These are phyloP conservation scores for Ophiostoma ulmi DNA, from an alignment of 2,329 filamentous ascomycete genomes.

Conservation along the genomic window DNA sequence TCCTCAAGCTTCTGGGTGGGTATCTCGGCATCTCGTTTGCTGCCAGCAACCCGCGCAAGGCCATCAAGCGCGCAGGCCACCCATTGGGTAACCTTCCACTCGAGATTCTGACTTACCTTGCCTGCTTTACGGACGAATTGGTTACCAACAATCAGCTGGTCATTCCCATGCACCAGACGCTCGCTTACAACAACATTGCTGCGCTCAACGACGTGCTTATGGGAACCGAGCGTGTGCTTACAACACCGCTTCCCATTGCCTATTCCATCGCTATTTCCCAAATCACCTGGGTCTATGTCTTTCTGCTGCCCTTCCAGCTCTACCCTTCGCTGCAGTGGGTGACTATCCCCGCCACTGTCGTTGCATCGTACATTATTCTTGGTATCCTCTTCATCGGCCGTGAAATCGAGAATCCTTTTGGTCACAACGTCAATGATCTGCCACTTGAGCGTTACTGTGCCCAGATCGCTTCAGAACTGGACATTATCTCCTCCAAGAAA, in stretches of 20 bases:
- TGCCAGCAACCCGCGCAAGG: constrained; percentile 63
- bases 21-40: constrained; percentile 65
- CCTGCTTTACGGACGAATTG: constrained; percentile 54
- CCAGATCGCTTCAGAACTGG: constrained; percentile 59
- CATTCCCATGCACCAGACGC: constrained; percentile 47
- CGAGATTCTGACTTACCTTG: constrained; percentile 63
- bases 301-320: constrained; percentile 69
- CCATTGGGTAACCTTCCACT: constrained; percentile 68
- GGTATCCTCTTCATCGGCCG: constrained; percentile 61
- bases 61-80: constrained; percentile 60
- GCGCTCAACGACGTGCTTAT: constrained; percentile 60
- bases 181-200: constrained; percentile 46
- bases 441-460: constrained; percentile 61
- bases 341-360: constrained; percentile 63
- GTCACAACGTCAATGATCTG: constrained; percentile 63
- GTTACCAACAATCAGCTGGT: constrained; percentile 47
- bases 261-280: constrained; percentile 72
- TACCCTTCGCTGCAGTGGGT: constrained; percentile 57
- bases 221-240: constrained; percentile 66
- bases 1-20: constrained; percentile 54
- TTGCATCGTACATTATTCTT: constrained; percentile 67
- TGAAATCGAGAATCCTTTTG: constrained; percentile 68
- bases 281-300: constrained; percentile 71
- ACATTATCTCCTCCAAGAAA: constrained; percentile 54
- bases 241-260: constrained; percentile 63